phyloP scores from a whole-genome alignment of 352 stramenopile species.

The Globisporangium paddicum region DNA sequence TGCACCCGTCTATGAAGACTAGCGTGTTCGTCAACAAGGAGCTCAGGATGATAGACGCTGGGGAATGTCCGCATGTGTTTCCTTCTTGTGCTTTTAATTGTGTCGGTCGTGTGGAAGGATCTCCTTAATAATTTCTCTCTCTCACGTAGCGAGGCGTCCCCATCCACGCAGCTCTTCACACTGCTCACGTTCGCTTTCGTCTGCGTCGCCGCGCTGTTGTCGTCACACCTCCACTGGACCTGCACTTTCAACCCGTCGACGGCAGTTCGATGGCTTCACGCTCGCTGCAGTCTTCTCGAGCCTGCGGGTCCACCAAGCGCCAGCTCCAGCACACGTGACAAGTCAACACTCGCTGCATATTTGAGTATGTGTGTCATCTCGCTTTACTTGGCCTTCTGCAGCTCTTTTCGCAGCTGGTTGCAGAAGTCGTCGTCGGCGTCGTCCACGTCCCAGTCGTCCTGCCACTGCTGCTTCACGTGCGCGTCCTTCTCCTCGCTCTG shows the following conservation, averaged over 20 bases:
- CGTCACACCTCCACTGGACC: not conserved
- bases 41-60: no score
- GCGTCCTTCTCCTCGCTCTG: slow-evolving; percentile 75
- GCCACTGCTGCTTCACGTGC: slow-evolving; percentile 89
- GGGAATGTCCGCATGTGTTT: no score
- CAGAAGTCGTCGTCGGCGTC: slow-evolving; percentile 92
- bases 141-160: no score
- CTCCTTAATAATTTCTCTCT: no score
- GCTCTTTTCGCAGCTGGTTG: slow-evolving; percentile 88
- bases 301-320: not conserved
- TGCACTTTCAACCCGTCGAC: not conserved
- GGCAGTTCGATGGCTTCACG: not conserved
- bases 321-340: not conserved
- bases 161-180: no score
- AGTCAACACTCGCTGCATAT: not conserved
- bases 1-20: no score
- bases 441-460: slow-evolving; percentile 92
- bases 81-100: no score
- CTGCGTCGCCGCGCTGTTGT: not conserved
- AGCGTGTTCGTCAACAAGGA: no score
- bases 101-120: no score
- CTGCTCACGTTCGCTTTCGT: no score
- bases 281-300: not conserved
- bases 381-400: slow-evolving; percentile 78
- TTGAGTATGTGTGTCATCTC: not conserved